phyloP scores from a whole-genome alignment of 495 filamentous ascomycete genomes.

The Aspergillus bertholletiae region DNA sequence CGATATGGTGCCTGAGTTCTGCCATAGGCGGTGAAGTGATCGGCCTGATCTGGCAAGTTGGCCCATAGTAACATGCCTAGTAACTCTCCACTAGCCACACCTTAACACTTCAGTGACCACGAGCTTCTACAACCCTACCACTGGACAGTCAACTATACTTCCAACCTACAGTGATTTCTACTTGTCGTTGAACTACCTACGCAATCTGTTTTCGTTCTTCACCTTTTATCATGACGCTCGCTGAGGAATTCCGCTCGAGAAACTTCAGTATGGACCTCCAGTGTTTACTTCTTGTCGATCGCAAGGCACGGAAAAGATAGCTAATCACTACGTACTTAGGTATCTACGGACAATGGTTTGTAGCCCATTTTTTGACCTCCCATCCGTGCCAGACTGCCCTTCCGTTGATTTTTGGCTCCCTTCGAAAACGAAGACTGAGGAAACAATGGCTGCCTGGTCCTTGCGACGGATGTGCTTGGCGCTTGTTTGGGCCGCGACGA shows the following conservation, averaged over 20 bases:
- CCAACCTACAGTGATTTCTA: not conserved
- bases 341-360: slow-evolving; percentile 99
- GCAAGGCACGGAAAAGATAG: slow-evolving; percentile 5
- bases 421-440: not conserved
- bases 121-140: not conserved
- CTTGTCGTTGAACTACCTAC: not conserved
- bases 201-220: not conserved
- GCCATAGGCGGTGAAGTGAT: slow-evolving; percentile 23
- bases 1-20: slow-evolving; percentile 12
- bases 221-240: slow-evolving; percentile 44
- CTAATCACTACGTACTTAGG: slow-evolving; percentile 54
- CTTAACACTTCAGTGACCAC: not conserved
- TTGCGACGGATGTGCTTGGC: slow-evolving; percentile 19
- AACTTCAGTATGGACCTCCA: slow-evolving; percentile 84
- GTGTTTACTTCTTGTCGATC: slow-evolving; percentile 19
- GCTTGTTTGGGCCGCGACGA: slow-evolving; percentile 5
- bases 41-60: slow-evolving; percentile 21
- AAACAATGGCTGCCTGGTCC: slow-evolving; percentile 21
- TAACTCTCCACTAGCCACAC: not conserved
- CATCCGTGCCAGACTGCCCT: not conserved
- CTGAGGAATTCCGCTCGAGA: slow-evolving; percentile 81
- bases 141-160: not conserved
- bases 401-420: not conserved
- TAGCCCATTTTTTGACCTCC: slow-evolving; percentile 15
- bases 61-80: slow-evolving; percentile 18